Conservation (phyloP, 2,329 filamentous ascomycete genomes). For the Xylariomycetidae sp. region DNA sequence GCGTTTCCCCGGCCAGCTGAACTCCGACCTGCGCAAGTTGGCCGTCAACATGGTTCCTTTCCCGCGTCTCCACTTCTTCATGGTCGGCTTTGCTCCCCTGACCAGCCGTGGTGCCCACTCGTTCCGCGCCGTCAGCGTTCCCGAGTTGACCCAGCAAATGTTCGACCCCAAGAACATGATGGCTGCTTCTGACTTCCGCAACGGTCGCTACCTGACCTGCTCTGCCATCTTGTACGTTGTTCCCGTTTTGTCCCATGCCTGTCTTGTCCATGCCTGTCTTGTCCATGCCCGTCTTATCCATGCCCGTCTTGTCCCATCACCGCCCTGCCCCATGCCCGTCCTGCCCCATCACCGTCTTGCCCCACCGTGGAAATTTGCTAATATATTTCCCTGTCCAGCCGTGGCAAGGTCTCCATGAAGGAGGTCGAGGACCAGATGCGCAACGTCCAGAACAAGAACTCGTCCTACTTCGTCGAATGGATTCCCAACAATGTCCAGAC, state of each 20-base stretch:
- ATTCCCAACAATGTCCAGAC: conserved; percentile 99
- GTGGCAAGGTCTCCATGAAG: conserved; percentile 99
- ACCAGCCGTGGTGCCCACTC: conserved; percentile 88
- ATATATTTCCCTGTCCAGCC: conserved; percentile 45
- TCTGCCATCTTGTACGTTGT: conserved; percentile 85
- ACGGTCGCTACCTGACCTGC: conserved; percentile 98
- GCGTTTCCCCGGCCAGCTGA: conserved; percentile 98
- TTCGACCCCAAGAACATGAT: conserved; percentile 99
- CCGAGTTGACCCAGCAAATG: conserved; percentile 99
- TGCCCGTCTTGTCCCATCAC: too few relatives aligned
- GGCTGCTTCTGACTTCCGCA: conserved; percentile 99
- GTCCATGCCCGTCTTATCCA: too few relatives aligned
- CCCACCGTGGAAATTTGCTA: too few relatives aligned
- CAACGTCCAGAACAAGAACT: conserved; percentile 99
- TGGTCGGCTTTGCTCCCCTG: conserved; percentile 98
- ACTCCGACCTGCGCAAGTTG: conserved; percentile 99
- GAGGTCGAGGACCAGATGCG: conserved; percentile 99
- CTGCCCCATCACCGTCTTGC: too few relatives aligned
- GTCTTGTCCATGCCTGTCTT: too few relatives aligned
- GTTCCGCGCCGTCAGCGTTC: conserved; percentile 96
- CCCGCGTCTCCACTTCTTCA: conserved; percentile 99
- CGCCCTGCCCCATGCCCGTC: too few relatives aligned
- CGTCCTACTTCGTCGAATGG: conserved; percentile 99
- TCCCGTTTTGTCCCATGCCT: too few relatives aligned
- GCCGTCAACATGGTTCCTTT: conserved; percentile 99